Percentiles rank a stretch among this genome's conserved stretches.
These are phyloP conservation scores for Lathyrus oleraceus DNA, from an alignment of 306 rosid genomes.

Conservation along the genomic window DNA sequence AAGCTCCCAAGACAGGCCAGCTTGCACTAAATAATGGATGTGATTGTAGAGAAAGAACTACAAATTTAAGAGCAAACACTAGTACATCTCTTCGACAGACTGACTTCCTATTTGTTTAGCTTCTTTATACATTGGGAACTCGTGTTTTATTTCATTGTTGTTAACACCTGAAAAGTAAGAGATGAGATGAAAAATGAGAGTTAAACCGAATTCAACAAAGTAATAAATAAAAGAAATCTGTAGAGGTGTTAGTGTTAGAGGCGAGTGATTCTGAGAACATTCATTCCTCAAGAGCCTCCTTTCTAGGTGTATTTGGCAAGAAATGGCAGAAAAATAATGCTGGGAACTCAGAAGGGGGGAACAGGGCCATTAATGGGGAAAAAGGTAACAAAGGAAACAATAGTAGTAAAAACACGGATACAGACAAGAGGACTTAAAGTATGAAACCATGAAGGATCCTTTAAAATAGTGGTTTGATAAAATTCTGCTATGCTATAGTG, in stretches of 20 bases:
- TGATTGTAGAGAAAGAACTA: no score
- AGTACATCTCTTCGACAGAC: background rate
- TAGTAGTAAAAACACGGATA: background rate
- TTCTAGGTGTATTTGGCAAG: background rate
- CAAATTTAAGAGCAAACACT: background rate
- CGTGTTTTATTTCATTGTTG: background rate
- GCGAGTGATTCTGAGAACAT: background rate
- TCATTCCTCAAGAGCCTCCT: background rate
- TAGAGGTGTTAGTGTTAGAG: background rate
- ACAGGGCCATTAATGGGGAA: background rate
- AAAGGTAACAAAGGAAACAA: background rate
- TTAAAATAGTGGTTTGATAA: background rate
- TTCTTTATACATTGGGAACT: background rate
- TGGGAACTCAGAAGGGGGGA: background rate
- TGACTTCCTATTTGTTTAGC: background rate
- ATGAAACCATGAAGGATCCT: background rate
- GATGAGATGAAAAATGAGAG: background rate
- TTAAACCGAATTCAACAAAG: background rate
- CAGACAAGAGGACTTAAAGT: background rate
- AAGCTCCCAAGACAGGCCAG: background rate
- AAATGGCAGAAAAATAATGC: background rate
- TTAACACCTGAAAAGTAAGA: slow-evolving; percentile 1
- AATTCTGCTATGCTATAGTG: background rate
- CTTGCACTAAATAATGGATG: background rate
- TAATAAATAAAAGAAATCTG: background rate